Evolutionary conservation across 345 rosid species (phyloP), one percentile per base, ranked within the genome.

Genomic region (Acer campestre): DNA sequence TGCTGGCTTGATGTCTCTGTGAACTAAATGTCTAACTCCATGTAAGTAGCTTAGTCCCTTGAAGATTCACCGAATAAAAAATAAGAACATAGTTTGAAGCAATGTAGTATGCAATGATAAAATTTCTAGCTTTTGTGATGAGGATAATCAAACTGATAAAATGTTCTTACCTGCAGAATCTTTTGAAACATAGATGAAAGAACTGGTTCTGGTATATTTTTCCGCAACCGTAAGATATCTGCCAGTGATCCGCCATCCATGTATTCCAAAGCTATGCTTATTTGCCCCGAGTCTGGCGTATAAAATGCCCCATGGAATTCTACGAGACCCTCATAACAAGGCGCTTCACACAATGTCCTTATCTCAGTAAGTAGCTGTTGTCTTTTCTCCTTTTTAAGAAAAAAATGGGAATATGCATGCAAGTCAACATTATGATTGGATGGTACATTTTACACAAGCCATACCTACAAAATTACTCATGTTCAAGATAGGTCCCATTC

Each of bases 221-320:
- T 88, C 78, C 40, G 74, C 71, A 82, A 79, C 76, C 85, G 88
- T 78, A 95, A 82, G 75, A 95, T 84, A 82, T 95, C 99, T 20
- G 96, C 98, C 77, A 95, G 84, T 78, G 99, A 95, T 3, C 99
- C 99, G 68, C 96, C 99, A 83, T 93, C 91, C 99, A 95, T 93
- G 78, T 92, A 95, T 82, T 95, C 99, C 77, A 93, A 91, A 74
- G 99, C 99, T 80, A 93, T 93, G 85, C 96, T 95, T 79, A 95
- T 95, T 85, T 93, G 97, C 75, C 99, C 98, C 0, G 98, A 91
- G 74, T 92, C 97, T 0, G 99, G 97, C 83, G 90, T 86, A 81
- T 95, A 95, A 82, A 92, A 95, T 61, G 99, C 99, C 44, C 99
- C 97, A 56, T 93, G 96, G 87, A 93, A 95, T 72, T 95, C 97